Evolutionary conservation across 768 basidiomycete species (phyloP).

Genomic region (Kwoniella pini): DNA sequence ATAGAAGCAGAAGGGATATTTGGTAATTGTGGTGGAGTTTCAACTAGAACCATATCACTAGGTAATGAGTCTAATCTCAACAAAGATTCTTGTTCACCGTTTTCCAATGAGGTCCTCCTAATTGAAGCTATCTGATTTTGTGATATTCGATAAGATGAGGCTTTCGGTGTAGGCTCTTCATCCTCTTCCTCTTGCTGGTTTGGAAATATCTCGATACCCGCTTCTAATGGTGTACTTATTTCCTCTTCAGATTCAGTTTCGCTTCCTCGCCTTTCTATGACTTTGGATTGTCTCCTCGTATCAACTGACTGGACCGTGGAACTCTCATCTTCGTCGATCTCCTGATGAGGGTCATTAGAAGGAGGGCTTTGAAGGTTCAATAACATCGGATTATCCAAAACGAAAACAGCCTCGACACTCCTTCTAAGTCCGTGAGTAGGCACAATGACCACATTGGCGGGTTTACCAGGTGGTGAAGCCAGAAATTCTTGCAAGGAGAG

Average conservation of each 20-base stretch:
- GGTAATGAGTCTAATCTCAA: slow-evolving; percentile 12
- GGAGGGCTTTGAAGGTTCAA: background rate
- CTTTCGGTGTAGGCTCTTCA: slow-evolving; percentile 11
- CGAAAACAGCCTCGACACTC: slow-evolving; percentile 19
- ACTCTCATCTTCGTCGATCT: background rate
- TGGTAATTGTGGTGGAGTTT: slow-evolving; percentile 13
- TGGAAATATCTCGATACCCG: background rate
- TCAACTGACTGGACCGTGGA: background rate
- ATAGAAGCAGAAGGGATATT: slow-evolving; percentile 4
- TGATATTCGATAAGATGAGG: background rate
- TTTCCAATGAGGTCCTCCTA: too few species aligned
- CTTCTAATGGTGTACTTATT: background rate
- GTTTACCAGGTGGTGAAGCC: slow-evolving; percentile 17
- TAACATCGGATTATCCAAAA: slow-evolving; percentile 10
- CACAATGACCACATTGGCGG: slow-evolving; percentile 15
- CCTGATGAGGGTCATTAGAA: background rate
- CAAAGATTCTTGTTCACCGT: background rate
- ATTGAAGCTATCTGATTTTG: background rate
- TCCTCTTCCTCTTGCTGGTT: background rate
- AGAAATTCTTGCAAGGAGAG: slow-evolving; percentile 32
- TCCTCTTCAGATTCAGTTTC: slow-evolving; percentile 12
- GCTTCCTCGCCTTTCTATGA: slow-evolving; percentile 12
- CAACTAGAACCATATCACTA: slow-evolving; percentile 20
- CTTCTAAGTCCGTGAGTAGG: slow-evolving; percentile 5
- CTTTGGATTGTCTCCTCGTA: background rate